Conservation (phyloP, 768 basidiomycete species). For the Tricholoma saponaceum region DNA sequence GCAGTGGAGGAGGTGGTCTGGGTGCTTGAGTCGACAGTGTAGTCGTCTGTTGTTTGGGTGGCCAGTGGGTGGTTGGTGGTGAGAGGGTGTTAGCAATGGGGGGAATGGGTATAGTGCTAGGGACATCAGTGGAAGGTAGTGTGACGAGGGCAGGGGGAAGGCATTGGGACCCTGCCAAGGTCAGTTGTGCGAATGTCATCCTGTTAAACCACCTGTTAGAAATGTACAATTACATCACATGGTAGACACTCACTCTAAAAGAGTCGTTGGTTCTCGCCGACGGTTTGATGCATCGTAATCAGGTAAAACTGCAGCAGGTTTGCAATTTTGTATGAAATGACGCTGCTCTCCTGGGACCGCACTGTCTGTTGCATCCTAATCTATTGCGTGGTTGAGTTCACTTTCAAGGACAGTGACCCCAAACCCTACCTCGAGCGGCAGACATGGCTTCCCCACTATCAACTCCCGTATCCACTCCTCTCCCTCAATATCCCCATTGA, state of each 20-base stretch:
- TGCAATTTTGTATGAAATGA: constrained; percentile 88
- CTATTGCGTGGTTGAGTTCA: constrained; percentile 31
- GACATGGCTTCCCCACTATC: constrained; percentile 67
- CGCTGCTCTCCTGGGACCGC: constrained; percentile 88
- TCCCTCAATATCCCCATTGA: constrained; percentile 50
- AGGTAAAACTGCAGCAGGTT: constrained; percentile 93
- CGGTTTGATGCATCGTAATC: constrained; percentile 88
- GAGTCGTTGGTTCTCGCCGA: constrained; percentile 74
- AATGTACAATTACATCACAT: no score
- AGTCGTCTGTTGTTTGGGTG: no score
- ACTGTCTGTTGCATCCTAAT: constrained; percentile 91
- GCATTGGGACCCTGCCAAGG: no score
- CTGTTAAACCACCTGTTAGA: no score
- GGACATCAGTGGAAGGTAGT: no score
- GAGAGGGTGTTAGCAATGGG: not conserved
- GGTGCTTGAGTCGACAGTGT: no score
- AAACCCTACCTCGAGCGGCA: constrained; percentile 75
- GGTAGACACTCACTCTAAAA: constrained; percentile 63
- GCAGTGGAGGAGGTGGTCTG: no score
- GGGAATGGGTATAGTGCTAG: no score
- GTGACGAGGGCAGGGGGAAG: no score
- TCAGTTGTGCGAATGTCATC: no score
- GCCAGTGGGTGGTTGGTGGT: no score
- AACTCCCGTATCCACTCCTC: constrained; percentile 73
- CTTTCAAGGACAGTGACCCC: not conserved